Base-by-base conservation (phyloP, 2,329 filamentous ascomycete species). In the Helminthosporium solani region DNA sequence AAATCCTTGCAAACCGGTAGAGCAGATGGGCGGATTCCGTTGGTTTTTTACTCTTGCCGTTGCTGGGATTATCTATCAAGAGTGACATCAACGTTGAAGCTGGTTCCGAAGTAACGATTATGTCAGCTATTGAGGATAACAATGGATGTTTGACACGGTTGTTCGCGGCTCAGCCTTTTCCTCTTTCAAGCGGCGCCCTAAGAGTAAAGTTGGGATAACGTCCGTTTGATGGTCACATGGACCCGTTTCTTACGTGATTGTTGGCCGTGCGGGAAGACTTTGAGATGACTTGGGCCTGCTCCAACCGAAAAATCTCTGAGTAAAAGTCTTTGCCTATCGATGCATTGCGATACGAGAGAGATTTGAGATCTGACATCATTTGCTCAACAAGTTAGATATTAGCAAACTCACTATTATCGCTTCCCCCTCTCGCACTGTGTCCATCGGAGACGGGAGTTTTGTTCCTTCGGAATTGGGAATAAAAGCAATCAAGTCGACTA, bases 121-220 rank as follows among this genome's bases (percentile, higher is more conserved):
- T 31, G 5, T n/a, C n/a, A n/a, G n/a, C 6, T 31, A 8, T 31
- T 15, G 36, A 16, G 42, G 42, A 44, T 56, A 49, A 44, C 55
- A 49, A 51, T 49, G 47, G 48, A 41, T 55, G 48, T 44, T 50
- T 25, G 42, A 36, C 27, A 46, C 63, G 63, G 63, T 45, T 63
- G 56, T 57, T 50, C 44, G 44, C 61, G 63, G 63, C 60, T 63
- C 61, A 58, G 55, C 46, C 25, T 4, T 16, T 20, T 16, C 39
- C 35, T 38, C 23, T 7, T 38, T 25, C 35, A 38, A 38, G 35
- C 35, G 35, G 20, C n/a, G n/a, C 12, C 20, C 35, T 27, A 38
- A 25, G 20, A 15, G 8, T 25, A 18, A 12, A 12, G 12, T 19
- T 18, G 33, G 23, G 35, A 28, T 28, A 33, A 30, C 19, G 21